phyloP scores from a whole-genome alignment of 2,329 filamentous ascomycete species.

The Massarina eburnea region DNA sequence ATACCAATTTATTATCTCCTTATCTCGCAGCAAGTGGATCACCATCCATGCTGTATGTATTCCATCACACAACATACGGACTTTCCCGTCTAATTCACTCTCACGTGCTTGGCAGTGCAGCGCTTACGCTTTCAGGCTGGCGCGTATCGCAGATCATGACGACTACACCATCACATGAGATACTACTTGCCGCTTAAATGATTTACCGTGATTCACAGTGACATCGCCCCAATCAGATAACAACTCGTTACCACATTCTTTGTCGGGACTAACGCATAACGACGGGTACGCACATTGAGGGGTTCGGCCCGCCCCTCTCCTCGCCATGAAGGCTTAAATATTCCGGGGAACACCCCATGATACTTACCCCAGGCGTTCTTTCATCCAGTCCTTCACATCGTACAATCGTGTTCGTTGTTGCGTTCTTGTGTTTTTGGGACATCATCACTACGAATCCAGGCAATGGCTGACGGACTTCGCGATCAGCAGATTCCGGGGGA shows the following conservation, averaged over 20 bases:
- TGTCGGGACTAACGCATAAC: not conserved
- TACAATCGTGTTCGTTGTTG: not conserved
- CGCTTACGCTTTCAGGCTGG: not conserved
- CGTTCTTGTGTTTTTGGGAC: not conserved
- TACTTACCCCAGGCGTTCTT: not conserved
- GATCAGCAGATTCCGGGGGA: constrained; percentile 13
- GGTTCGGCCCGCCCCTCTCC: not conserved
- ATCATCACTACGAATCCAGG: not conserved
- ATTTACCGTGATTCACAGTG: not conserved
- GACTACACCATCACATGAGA: not conserved
- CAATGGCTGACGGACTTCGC: constrained; percentile 9
- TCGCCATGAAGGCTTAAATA: constrained; percentile 2
- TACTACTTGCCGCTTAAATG: not conserved
- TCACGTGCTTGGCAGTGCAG: constrained; percentile 4
- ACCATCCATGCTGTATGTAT: not conserved
- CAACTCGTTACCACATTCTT: not conserved
- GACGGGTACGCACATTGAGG: not conserved
- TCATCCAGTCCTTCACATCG: not conserved
- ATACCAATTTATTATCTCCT: constrained; percentile 11
- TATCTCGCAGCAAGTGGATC: not conserved
- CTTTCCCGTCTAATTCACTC: constrained; percentile 1
- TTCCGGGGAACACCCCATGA: too few species aligned
- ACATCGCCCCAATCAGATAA: not conserved
- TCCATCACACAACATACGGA: not conserved
- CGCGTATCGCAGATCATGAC: constrained; percentile 9